phyloP scores from a whole-genome alignment of 371 early-diverging fungal species.

The Encephalitozoon cuniculi region DNA sequence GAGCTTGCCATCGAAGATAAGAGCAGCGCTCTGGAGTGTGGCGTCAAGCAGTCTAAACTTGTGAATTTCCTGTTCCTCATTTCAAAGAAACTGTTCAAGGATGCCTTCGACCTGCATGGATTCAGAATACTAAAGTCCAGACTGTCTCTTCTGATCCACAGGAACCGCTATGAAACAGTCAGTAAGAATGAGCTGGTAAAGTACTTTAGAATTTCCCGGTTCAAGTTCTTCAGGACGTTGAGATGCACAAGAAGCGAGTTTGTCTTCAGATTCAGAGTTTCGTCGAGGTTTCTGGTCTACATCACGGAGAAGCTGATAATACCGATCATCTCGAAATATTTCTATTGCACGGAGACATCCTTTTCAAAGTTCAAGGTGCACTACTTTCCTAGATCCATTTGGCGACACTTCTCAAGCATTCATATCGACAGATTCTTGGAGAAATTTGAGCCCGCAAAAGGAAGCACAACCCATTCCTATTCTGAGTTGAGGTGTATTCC shows the following conservation, averaged over 20 bases:
- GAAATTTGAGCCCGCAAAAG: neutral
- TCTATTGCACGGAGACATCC: slow-evolving; percentile 41
- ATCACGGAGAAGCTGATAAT: slow-evolving; percentile 43
- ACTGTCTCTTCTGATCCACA: slow-evolving; percentile 31
- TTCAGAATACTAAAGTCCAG: slow-evolving; percentile 53
- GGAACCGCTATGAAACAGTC: slow-evolving; percentile 46
- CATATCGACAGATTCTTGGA: slow-evolving; percentile 17
- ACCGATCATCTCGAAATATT: slow-evolving; percentile 34
- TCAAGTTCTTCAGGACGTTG: slow-evolving; percentile 2
- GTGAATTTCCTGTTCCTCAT: slow-evolving; percentile 51
- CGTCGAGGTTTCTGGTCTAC: slow-evolving; percentile 22
- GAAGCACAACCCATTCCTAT: neutral
- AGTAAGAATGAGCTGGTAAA: slow-evolving; percentile 29
- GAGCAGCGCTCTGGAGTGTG: neutral
- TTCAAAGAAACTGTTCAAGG: slow-evolving; percentile 40
- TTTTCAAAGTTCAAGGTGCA: slow-evolving; percentile 25
- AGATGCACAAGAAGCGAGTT: slow-evolving; percentile 17
- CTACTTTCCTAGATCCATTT: slow-evolving; percentile 36
- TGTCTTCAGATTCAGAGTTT: neutral
- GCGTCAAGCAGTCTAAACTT: slow-evolving; percentile 9
- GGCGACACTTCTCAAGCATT: slow-evolving; percentile 9
- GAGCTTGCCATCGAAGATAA: neutral
- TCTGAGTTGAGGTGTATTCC: slow-evolving; percentile 45
- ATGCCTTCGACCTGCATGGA: slow-evolving; percentile 24
- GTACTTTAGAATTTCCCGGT: slow-evolving; percentile 33